A percentile compares a stretch with the other conserved stretches of the same genome.
phyloP scores from a whole-genome alignment of 2,329 filamentous ascomycete genomes.

The Pseudogymnoascus destructans region DNA sequence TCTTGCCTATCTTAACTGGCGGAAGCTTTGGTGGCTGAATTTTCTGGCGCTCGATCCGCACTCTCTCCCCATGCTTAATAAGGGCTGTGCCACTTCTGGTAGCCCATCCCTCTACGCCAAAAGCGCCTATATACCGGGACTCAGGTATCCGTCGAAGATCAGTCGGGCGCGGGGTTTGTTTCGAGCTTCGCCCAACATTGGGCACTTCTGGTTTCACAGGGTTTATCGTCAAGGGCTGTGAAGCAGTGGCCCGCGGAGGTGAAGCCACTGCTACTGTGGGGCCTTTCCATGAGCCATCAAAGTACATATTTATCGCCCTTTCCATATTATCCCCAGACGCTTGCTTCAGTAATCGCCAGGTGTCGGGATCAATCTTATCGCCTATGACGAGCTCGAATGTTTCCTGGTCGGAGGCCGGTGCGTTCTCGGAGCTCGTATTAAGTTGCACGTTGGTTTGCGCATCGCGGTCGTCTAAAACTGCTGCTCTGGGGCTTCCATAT shows the following conservation, averaged over 20 bases:
- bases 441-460: conserved; percentile 14
- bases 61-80: conserved; percentile 66
- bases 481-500: background rate
- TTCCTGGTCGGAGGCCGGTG: conserved; percentile 38
- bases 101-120: conserved; percentile 85
- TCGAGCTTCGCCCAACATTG: conserved; percentile 23
- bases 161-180: background rate
- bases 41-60: conserved; percentile 78
- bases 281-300: conserved; percentile 54
- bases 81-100: conserved; percentile 68
- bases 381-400: conserved; percentile 49
- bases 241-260: conserved; percentile 8
- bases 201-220: conserved; percentile 15
- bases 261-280: background rate
- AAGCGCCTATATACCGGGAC: conserved; percentile 73
- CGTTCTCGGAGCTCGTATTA: conserved; percentile 17
- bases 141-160: conserved; percentile 30
- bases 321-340: conserved; percentile 46
- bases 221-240: conserved; percentile 19
- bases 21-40: conserved; percentile 44
- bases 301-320: conserved; percentile 55
- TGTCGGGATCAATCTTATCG: conserved; percentile 37
- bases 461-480: background rate
- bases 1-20: conserved; percentile 33
- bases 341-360: conserved; percentile 37